A percentile compares a stretch with the other conserved stretches of the same genome.
Evolutionary conservation across 495 filamentous ascomycete species (phyloP).

Genomic region (Lasiosphaeris hirsuta): DNA sequence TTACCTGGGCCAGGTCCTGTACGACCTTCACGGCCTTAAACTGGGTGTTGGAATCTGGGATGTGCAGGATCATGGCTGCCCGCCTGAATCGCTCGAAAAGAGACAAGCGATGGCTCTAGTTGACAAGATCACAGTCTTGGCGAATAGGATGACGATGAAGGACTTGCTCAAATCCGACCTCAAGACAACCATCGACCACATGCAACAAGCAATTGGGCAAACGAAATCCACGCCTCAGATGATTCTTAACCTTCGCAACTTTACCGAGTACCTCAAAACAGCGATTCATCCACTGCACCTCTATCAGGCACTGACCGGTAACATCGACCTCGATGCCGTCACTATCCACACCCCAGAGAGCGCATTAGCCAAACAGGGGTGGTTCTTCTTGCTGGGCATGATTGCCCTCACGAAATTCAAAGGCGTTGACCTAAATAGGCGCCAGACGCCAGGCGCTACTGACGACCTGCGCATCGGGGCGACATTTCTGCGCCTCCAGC

Average conservation of each 20-base stretch:
- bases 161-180: constrained; percentile 88
- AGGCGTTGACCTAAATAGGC: constrained; percentile 65
- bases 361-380: constrained; percentile 72
- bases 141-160: constrained; percentile 80
- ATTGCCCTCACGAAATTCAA: constrained; percentile 85
- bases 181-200: constrained; percentile 81
- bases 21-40: constrained; percentile 81
- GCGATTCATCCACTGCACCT: constrained; percentile 81
- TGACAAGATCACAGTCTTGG: constrained; percentile 75
- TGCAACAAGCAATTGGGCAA: constrained; percentile 63
- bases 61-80: constrained; percentile 72
- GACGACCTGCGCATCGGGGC: constrained; percentile 84
- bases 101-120: constrained; percentile 73
- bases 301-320: constrained; percentile 71
- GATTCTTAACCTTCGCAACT: constrained; percentile 68
- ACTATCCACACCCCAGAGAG: constrained; percentile 48
- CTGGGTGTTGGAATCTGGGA: constrained; percentile 65
- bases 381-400: constrained; percentile 90
- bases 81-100: constrained; percentile 69
- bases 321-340: constrained; percentile 58
- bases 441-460: constrained; percentile 69
- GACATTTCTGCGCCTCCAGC: constrained; percentile 76
- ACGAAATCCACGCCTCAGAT: constrained; percentile 66
- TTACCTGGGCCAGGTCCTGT: constrained; percentile 83
- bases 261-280: constrained; percentile 70